Conservation (phyloP, 2,329 filamentous ascomycete genomes). For the Xylariaceae sp. region DNA sequence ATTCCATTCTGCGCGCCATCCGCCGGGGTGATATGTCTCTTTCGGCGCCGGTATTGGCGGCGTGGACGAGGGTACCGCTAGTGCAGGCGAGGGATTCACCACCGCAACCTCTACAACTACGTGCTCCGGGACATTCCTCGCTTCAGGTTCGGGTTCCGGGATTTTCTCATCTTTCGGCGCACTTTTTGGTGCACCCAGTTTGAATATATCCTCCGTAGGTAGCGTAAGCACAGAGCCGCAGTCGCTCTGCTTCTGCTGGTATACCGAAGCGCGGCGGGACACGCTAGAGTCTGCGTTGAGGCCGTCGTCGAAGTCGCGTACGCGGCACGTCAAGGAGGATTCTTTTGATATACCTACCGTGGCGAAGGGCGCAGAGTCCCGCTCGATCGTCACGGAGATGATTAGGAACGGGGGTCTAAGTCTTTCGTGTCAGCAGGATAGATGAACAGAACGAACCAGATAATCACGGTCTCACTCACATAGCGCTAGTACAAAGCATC, state of each 20-base stretch:
- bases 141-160: background rate
- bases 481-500: constrained; percentile 30
- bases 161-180: background rate
- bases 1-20: constrained; percentile 31
- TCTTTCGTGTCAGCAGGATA: constrained; percentile 6
- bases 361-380: constrained; percentile 29
- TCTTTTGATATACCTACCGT: constrained; percentile 26
- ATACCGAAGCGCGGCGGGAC: constrained; percentile 25
- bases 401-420: constrained; percentile 29
- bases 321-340: constrained; percentile 27
- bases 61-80: background rate
- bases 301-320: constrained; percentile 27
- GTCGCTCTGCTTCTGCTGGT: constrained; percentile 25
- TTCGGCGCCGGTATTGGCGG: constrained; percentile 18
- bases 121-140: background rate
- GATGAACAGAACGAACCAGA: too few relatives aligned
- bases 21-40: constrained; percentile 27
- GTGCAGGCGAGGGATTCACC: background rate
- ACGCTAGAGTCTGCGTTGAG: constrained; percentile 26
- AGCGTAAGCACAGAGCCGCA: constrained; percentile 24
- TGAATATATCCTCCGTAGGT: constrained; percentile 26
- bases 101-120: constrained; percentile 3
- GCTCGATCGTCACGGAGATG: constrained; percentile 33
- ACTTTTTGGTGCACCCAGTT: background rate
- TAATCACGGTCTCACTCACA: constrained; percentile 28